Evolutionary conservation across 495 filamentous ascomycete genomes (phyloP).

Genomic region (Alectoria sarmentosa): DNA sequence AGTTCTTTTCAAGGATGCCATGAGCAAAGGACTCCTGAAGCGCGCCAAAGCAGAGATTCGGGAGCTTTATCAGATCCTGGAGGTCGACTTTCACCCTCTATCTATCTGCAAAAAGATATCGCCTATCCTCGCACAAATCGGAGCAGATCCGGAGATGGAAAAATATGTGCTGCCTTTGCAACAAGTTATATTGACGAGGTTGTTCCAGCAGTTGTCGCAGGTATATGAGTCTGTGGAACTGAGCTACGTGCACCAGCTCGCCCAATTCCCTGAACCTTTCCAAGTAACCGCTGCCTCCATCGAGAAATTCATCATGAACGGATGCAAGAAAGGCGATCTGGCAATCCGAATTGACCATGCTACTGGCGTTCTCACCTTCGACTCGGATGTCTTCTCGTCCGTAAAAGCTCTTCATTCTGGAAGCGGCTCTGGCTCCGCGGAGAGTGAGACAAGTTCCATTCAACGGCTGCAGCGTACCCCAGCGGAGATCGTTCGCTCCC

Average conservation of each 20-base stretch:
- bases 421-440: conserved; percentile 79
- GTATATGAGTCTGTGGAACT: conserved; percentile 98
- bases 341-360: conserved; percentile 95
- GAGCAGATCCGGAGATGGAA: conserved; percentile 90
- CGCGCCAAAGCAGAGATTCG: conserved; percentile 89
- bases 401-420: conserved; percentile 87
- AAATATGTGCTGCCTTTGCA: conserved; percentile 92
- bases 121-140: conserved; percentile 89
- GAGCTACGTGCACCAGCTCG: conserved; percentile 85
- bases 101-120: conserved; percentile 99
- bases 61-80: conserved; percentile 94
- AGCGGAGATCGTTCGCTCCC: conserved; percentile 93
- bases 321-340: conserved; percentile 98
- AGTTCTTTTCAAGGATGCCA: conserved; percentile 86
- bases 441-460: conserved; percentile 75
- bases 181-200: conserved; percentile 94
- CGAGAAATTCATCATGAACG: conserved; percentile 99
- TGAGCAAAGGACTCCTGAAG: conserved; percentile 89
- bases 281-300: conserved; percentile 86
- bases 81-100: conserved; percentile 97
- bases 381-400: conserved; percentile 96
- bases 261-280: conserved; percentile 95
- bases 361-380: conserved; percentile 89
- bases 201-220: conserved; percentile 98
- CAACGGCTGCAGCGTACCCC: conserved; percentile 96